Percentiles rank a stretch among this genome's conserved stretches.
These are phyloP conservation scores for Erodium texanum DNA, from an alignment of 441 rosid genomes.

Conservation along the genomic window DNA sequence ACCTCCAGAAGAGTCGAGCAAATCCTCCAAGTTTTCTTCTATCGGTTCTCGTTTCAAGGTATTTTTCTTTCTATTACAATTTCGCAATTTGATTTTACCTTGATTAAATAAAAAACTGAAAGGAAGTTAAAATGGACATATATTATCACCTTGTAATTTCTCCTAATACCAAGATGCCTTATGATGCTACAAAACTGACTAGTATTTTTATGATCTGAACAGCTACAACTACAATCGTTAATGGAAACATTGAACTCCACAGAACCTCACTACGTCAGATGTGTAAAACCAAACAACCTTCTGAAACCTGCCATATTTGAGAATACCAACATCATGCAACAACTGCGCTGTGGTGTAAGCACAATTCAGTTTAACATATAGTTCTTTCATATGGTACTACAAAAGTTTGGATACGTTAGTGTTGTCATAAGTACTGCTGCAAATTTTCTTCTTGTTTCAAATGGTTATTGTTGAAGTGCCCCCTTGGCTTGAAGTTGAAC, in stretches of 20 bases:
- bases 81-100: background rate
- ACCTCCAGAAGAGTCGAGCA: constrained; percentile 78
- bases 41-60: constrained; percentile 98
- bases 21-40: constrained; percentile 92
- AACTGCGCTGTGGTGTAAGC: constrained; percentile 94
- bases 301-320: constrained; percentile 92
- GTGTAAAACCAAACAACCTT: constrained; percentile 91
- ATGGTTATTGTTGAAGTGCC: background rate
- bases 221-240: constrained; percentile 78
- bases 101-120: background rate
- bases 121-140: constrained; percentile 3
- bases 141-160: background rate
- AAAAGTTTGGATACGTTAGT: background rate
- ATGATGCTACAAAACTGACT: constrained; percentile 16
- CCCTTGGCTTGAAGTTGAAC: no score
- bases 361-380: constrained; percentile 14
- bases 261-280: constrained; percentile 93
- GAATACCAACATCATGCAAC: constrained; percentile 94
- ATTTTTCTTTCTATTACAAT: constrained; percentile 5
- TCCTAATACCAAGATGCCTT: constrained; percentile 1
- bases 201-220: constrained; percentile 24
- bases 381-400: background rate
- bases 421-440: background rate
- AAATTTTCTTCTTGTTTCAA: background rate
- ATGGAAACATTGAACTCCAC: constrained; percentile 96